phyloP scores from a whole-genome alignment of 495 filamentous ascomycete genomes.

The Podospora australis region DNA sequence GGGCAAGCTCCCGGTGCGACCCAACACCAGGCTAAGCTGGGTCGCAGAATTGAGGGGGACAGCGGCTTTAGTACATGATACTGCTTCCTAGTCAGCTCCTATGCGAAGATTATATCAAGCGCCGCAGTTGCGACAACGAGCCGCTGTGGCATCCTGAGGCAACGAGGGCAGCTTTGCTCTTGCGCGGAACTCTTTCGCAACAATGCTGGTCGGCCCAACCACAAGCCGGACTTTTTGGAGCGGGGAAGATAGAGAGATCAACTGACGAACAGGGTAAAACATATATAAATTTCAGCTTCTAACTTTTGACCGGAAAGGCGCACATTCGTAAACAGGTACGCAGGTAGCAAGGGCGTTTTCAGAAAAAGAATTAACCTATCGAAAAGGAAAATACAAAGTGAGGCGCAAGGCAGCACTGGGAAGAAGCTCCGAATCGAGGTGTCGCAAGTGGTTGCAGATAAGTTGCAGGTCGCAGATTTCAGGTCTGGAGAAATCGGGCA shows the following conservation, averaged over 20 bases:
- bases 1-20: constrained; percentile 16
- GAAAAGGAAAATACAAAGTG: constrained; percentile 13
- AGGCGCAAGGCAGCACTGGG: constrained; percentile 15
- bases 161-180: constrained; percentile 20
- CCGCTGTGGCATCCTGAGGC: constrained; percentile 22
- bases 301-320: constrained; percentile 1
- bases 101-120: constrained; percentile 6
- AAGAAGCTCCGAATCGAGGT: background rate
- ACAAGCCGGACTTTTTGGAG: too few species aligned
- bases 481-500: constrained; percentile 9
- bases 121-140: constrained; percentile 7
- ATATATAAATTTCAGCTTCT: background rate
- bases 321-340: constrained; percentile 7
- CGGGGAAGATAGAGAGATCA: too few species aligned
- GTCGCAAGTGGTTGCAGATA: background rate
- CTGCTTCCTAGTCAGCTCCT: constrained; percentile 30
- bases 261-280: too few species aligned
- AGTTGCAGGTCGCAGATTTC: constrained; percentile 1
- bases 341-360: constrained; percentile 8
- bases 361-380: too few species aligned
- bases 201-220: background rate
- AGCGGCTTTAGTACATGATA: constrained; percentile 40
- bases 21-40: constrained; percentile 30
- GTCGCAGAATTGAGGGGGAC: constrained; percentile 29
- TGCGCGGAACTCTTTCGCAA: background rate